Evolutionary conservation across 179 eudicot species (phyloP).

Genomic region (Monotropa hypopitys): DNA sequence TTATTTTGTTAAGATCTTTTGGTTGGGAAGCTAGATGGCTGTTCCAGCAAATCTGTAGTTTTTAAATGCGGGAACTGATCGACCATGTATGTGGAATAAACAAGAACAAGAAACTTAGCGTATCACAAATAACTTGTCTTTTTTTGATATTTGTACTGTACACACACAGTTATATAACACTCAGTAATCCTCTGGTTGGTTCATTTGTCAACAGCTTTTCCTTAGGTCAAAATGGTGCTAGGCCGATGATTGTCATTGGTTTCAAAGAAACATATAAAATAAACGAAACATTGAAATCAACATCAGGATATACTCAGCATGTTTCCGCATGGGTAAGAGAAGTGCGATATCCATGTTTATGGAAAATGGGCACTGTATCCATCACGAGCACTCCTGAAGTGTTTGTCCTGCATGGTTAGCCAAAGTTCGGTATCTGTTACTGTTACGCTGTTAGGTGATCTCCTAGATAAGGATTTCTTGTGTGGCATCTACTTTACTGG

Average conservation of each 20-base stretch:
- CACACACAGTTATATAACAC: background rate
- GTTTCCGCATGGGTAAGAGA: background rate
- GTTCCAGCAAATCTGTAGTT: background rate
- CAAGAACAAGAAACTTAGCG: background rate
- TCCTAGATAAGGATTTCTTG: background rate
- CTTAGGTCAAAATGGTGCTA: background rate
- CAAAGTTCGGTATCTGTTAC: background rate
- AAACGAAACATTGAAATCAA: background rate
- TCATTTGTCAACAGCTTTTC: background rate
- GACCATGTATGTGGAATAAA: background rate
- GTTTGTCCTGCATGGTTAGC: background rate
- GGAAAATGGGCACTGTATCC: background rate
- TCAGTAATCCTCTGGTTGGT: background rate
- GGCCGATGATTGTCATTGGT: background rate
- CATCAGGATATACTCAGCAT: background rate
- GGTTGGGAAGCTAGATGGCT: background rate
- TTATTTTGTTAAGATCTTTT: conserved; percentile 5
- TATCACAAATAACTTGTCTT: conserved; percentile 4
- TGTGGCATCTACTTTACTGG: background rate
- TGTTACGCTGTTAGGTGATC: background rate
- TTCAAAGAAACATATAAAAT: background rate
- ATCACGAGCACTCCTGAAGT: background rate
- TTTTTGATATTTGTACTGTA: background rate
- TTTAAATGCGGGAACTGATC: background rate
- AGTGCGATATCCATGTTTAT: background rate